Evolutionary conservation across 2,329 filamentous ascomycete species (phyloP).

Genomic region (Dactylellina drechsleri): DNA sequence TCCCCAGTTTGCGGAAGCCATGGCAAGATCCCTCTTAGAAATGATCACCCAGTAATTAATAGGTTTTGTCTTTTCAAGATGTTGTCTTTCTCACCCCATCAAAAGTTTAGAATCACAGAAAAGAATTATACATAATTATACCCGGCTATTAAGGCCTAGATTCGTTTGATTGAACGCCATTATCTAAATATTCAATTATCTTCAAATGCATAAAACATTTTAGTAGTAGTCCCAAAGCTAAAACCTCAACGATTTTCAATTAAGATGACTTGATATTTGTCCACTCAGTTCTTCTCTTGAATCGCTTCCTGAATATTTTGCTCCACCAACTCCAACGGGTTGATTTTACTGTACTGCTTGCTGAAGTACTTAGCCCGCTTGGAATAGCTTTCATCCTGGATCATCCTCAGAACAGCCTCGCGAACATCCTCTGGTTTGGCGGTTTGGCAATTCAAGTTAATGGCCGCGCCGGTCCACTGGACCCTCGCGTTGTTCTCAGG

Average conservation of each 20-base stretch:
- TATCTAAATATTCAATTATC: too few relatives aligned
- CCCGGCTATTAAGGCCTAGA: too few relatives aligned
- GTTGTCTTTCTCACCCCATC: too few relatives aligned
- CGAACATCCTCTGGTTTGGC: slow-evolving; percentile 60
- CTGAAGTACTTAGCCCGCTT: slow-evolving; percentile 44
- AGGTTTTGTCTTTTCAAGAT: too few relatives aligned
- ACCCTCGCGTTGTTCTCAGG: slow-evolving; percentile 63
- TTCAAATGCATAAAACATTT: too few relatives aligned
- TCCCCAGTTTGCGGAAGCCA: slow-evolving; percentile 64
- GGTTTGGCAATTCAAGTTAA: slow-evolving; percentile 63
- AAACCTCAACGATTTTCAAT: too few relatives aligned
- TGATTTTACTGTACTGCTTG: slow-evolving; percentile 38
- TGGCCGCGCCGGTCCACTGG: slow-evolving; percentile 64
- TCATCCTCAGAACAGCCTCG: slow-evolving; percentile 25
- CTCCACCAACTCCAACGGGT: slow-evolving; percentile 41
- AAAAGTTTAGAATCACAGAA: too few relatives aligned
- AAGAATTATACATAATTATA: too few relatives aligned
- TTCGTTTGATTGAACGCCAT: too few relatives aligned
- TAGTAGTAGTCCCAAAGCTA: too few relatives aligned
- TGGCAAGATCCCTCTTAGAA: slow-evolving; percentile 63
- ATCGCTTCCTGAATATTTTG: slow-evolving; percentile 29
- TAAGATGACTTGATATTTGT: too few relatives aligned
- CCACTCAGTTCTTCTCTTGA: slow-evolving; percentile 12
- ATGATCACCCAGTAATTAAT: slow-evolving; percentile 58
- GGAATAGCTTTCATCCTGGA: slow-evolving; percentile 28